Evolutionary conservation across 768 basidiomycete genomes (phyloP), one percentile per base, ranked within the genome.

Genomic region (Phlebiopsis gigantea): DNA sequence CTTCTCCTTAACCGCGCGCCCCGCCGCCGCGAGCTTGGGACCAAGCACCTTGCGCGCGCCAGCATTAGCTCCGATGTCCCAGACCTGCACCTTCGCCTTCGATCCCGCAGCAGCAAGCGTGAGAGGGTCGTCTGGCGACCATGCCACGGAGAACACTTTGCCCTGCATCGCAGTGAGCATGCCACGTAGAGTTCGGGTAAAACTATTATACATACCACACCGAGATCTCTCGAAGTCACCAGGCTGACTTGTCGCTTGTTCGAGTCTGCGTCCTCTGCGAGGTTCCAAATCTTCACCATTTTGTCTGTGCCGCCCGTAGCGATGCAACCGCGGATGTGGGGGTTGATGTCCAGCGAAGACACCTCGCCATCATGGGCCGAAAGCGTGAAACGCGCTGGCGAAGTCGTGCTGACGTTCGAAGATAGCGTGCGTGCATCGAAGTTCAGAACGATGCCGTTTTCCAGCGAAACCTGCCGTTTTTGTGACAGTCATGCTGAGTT

Each of bases 301-400:
- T 95, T 97, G 77, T 98, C 97, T 19, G 88, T 86, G 1, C 97
- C 97, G 19, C 96, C 97, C 0, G 97, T 98, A 17, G 81, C 92
- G 62, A 99, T 76, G 70, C 91, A 95, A 1, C 97, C 97, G 53
- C 82, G 84, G 41, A 98, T 79, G 66, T 92, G 85, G 4, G 93
- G 85, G 68, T 93, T 97, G 60, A 98, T 80, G 68, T 98, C 97
- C 46, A 99, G 75, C 0, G 90, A 85, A 2, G 92, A 91, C 9
- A 84, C 87, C 0, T 93, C 85, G 15, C 93, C 93, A 59, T 98
- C 91, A 70, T 99, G 97, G 0, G 97, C 96, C 6, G 90, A 82
- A 14, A 99, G 76, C 4, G 93, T 98, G 74, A 94, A 98, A 31
- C 84, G 83, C 8, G 87, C 81, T 0, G 83, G 85, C 2, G 85